A percentile compares a stretch with the other conserved stretches of the same genome.
Evolutionary conservation across 1,284 basidiomycete genomes (phyloP).

Genomic region (Cutaneotrichosporon spelunceum): DNA sequence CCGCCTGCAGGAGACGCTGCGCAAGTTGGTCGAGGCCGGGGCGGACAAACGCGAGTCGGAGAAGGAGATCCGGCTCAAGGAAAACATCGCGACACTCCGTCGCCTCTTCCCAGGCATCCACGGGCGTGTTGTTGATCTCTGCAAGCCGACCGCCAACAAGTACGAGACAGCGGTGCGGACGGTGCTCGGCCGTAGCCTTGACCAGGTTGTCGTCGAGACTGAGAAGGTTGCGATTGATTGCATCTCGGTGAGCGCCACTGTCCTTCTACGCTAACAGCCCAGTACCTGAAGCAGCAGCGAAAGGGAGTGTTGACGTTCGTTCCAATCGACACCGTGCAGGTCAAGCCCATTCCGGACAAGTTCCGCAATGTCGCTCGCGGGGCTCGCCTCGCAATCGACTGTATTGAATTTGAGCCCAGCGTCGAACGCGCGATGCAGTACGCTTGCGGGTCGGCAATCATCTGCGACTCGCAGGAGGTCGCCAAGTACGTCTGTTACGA

Average conservation of each 20-base stretch:
- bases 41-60: conserved; percentile 82
- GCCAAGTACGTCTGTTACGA: conserved; percentile 89
- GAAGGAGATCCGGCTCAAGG: conserved; percentile 76
- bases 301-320: conserved; percentile 95
- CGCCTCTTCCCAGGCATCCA: conserved; percentile 85
- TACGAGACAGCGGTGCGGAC: conserved; percentile 92
- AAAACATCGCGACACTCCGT: conserved; percentile 77
- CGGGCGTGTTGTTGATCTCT: conserved; percentile 86
- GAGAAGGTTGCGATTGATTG: conserved; percentile 97
- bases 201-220: conserved; percentile 92
- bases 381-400: conserved; percentile 88
- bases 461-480: conserved; percentile 92
- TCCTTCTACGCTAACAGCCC: neutral
- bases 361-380: conserved; percentile 87
- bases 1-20: conserved; percentile 76
- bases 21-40: conserved; percentile 81
- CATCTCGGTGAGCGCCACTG: conserved; percentile 59
- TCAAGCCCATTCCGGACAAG: conserved; percentile 90
- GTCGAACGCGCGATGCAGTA: conserved; percentile 93
- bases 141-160: conserved; percentile 86
- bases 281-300: conserved; percentile 91
- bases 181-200: conserved; percentile 91
- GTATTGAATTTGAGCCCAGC: conserved; percentile 79
- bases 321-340: conserved; percentile 92
- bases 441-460: conserved; percentile 89